Percentiles rank a stretch among this genome's conserved stretches.
These are phyloP conservation scores for Claviceps pusilla DNA, from an alignment of 2,329 filamentous ascomycete genomes.

Conservation along the genomic window DNA sequence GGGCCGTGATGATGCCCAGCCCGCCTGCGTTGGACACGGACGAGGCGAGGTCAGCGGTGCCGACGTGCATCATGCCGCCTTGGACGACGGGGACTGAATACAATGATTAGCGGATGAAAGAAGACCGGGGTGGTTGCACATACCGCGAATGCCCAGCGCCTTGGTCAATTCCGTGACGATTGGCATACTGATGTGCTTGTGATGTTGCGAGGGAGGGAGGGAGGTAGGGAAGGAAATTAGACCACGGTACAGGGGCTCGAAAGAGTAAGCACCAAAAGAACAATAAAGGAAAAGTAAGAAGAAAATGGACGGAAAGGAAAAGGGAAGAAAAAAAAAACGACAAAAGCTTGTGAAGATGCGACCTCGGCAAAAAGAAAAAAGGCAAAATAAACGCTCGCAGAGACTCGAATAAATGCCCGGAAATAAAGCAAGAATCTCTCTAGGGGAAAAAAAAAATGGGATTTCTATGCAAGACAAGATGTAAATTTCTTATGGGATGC, in stretches of 20 bases:
- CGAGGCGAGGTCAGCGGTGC: conserved; percentile 62
- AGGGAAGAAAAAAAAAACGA: neutral
- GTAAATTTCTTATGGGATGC: too few species aligned
- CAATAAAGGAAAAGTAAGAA: too few species aligned
- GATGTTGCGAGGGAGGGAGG: too few species aligned
- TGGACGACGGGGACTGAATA: conserved; percentile 72
- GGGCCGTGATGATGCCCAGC: conserved; percentile 66
- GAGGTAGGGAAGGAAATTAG: too few species aligned
- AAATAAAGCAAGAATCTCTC: too few species aligned
- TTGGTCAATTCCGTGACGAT: conserved; percentile 43
- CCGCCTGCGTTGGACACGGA: conserved; percentile 72
- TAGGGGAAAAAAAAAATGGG: too few species aligned
- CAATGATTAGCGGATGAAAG: too few species aligned
- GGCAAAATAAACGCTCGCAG: too few species aligned
- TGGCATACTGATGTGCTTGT: conserved; percentile 28
- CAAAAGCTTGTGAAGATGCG: neutral
- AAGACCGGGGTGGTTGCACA: conserved; percentile 1
- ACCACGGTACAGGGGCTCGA: neutral
- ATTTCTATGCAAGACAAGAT: too few species aligned
- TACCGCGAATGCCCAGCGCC: conserved; percentile 40
- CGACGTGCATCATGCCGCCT: conserved; percentile 78
- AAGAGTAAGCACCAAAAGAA: too few species aligned
- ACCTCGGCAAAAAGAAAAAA: too few species aligned
- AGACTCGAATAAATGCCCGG: too few species aligned
- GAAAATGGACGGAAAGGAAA: neutral